phyloP scores from a whole-genome alignment of 805 yeast genomes.

The Candida ascalaphidarum region DNA sequence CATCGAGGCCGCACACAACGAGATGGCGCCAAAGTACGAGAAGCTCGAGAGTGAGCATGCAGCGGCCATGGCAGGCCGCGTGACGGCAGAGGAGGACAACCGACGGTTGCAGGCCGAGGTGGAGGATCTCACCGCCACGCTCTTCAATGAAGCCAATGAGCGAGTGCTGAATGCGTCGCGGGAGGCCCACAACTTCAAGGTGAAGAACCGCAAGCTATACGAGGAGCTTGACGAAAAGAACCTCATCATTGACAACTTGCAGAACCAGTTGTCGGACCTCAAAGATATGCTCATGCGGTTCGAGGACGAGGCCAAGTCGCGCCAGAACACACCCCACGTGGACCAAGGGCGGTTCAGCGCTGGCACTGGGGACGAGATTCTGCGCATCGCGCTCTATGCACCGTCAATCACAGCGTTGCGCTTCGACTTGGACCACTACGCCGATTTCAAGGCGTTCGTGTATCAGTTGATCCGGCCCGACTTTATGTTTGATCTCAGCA shows the following conservation, averaged over 20 bases:
- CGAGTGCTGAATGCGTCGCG: slow-evolving; percentile 77
- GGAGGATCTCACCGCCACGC: slow-evolving; percentile 68
- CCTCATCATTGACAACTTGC: slow-evolving; percentile 51
- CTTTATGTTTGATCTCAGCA: slow-evolving; percentile 26
- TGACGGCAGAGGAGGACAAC: slow-evolving; percentile 50
- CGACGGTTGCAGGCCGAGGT: slow-evolving; percentile 60
- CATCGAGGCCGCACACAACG: slow-evolving; percentile 14
- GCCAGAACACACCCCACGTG: slow-evolving; percentile 8
- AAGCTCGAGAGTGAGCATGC: slow-evolving; percentile 17
- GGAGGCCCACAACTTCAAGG: slow-evolving; percentile 51
- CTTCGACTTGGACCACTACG: slow-evolving; percentile 36
- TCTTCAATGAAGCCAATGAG: slow-evolving; percentile 76
- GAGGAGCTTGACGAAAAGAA: slow-evolving; percentile 61
- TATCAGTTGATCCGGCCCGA: slow-evolving; percentile 22
- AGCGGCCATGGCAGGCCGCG: slow-evolving; percentile 22
- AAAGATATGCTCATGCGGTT: slow-evolving; percentile 51
- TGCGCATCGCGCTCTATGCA: slow-evolving; percentile 18
- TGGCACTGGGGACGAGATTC: neutral
- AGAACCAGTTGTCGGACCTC: slow-evolving; percentile 58
- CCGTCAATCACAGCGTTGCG: slow-evolving; percentile 30
- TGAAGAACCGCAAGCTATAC: slow-evolving; percentile 47
- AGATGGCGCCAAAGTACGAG: slow-evolving; percentile 20
- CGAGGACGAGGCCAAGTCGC: slow-evolving; percentile 31
- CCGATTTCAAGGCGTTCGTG: slow-evolving; percentile 37
- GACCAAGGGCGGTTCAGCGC: slow-evolving; percentile 1